Percentiles rank a stretch among this genome's conserved stretches.
Evolutionary conservation across 352 stramenopile species (phyloP).

Genomic region (Globisporangium emineosum): DNA sequence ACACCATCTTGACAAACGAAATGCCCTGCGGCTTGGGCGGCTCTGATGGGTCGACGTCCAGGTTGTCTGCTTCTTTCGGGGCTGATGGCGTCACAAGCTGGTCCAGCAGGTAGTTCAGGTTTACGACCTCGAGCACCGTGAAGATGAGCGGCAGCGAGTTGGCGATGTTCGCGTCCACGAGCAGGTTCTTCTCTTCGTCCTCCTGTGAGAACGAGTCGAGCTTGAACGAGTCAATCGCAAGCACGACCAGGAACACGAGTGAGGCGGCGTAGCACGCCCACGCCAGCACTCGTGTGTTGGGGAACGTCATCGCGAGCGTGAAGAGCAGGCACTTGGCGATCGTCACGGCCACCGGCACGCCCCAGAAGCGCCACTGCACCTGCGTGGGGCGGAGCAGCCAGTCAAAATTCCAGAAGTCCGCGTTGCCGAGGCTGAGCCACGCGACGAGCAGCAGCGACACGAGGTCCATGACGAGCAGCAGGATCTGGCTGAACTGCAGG

Average conservation of each 20-base stretch:
- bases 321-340: slow-evolving; percentile 62
- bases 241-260: slow-evolving; percentile 49
- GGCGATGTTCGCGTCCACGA: slow-evolving; percentile 72
- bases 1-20: slow-evolving; percentile 80
- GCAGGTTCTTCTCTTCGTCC: slow-evolving; percentile 45
- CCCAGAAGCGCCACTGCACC: slow-evolving; percentile 72
- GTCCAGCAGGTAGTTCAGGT: slow-evolving; percentile 63
- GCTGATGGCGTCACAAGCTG: slow-evolving; percentile 38
- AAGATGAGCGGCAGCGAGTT: slow-evolving; percentile 85
- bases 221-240: slow-evolving; percentile 72
- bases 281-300: slow-evolving; percentile 31
- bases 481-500: slow-evolving; percentile 17
- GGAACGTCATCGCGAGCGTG: slow-evolving; percentile 44
- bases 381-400: slow-evolving; percentile 50
- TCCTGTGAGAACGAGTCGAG: slow-evolving; percentile 62
- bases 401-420: slow-evolving; percentile 27
- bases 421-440: slow-evolving; percentile 44
- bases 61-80: slow-evolving; percentile 24
- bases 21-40: slow-evolving; percentile 46
- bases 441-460: slow-evolving; percentile 47
- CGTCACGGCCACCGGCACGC: slow-evolving; percentile 62
- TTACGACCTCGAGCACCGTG: slow-evolving; percentile 79
- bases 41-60: slow-evolving; percentile 24
- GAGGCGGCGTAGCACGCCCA: slow-evolving; percentile 52
- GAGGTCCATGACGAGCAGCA: slow-evolving; percentile 22